Base-by-base conservation (phyloP, 495 filamentous ascomycete species). In the Penicillium arizonense region DNA sequence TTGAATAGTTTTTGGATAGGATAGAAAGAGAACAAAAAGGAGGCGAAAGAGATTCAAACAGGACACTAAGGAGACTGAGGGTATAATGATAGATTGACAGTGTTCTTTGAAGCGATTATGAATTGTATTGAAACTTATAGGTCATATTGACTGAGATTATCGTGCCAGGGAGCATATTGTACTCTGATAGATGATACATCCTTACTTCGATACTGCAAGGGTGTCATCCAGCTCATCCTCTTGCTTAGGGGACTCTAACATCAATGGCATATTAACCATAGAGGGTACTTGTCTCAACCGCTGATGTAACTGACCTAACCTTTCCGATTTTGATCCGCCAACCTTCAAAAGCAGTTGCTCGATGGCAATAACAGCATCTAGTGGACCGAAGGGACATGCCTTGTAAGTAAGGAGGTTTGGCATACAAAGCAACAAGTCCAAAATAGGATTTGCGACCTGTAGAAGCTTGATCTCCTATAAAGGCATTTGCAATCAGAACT, bases 381-480 rank as follows among this genome's bases (percentile, higher is more conserved):
- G 21, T 10, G 57, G 57, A n/a, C 47, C 53, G 14, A 51, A 30
- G 14, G 28, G 46, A 36, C 36, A 55, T 6, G 43, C 14, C 47
- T 50, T 52, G 26, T 47, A 33, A n/a, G 21, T 41, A 4, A 42
- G 30, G 28, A 55, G 47, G 7, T 55, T 44, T 3, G 57, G 57
- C 40, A 59, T 51, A 47, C 53, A 55, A 8, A 55, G 32, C 5
- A 59, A 11, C 11, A 50, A 20, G 39, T 59, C 57, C n/a, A 59
- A 53, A 3, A 56, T 36, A 2, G 57, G 56, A 32, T 59, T 55
- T 23, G 57, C 53, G 6, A 59, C 44, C 40, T 59, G 57, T 14
- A 50, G 47, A 16, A 59, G 53, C 36, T 49, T 59, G 18, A 50
- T 50, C 35, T 59, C 53, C 47, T 55, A 16, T 23, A 4, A 2